Evolutionary conservation across 768 basidiomycete genomes (phyloP), one percentile per base, ranked within the genome.

Genomic region (Suillus weaverae): DNA sequence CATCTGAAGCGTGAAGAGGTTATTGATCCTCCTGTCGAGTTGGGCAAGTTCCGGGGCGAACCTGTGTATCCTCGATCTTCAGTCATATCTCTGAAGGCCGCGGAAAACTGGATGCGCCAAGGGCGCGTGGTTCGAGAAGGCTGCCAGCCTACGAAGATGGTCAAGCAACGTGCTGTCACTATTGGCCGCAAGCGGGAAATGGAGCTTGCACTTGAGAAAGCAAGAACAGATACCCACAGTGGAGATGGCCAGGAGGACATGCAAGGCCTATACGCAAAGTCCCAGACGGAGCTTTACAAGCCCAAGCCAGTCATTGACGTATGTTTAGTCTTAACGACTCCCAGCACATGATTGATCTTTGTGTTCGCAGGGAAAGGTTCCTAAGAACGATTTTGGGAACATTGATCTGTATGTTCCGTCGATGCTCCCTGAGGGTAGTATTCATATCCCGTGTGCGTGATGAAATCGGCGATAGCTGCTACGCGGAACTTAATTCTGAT

Each of bases 321-420:
- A 69, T 61, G 64, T 67, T 50, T 67, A 60, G 39, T 55, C 60
- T 26, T 43, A 57, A 54, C 54, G 32, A 41, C 32, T 63, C 61
- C 36, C 60, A 18, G 36, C 22, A 38, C 48, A 30, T 67, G 33
- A 69, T 61, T 46, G 67, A 55, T 39, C 46, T 60, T 20, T 3
- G 41, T 62, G 46, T 64, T 67, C 46, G 33, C 71, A 99, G 96
- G 97, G 97, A 38, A 88, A 86, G 73, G 85, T 99, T 36, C 95
- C 95, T 7, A 96, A 93, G 79, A 99, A 99, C 71, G 87, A 89
- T 68, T 99, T 97, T 74, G 97, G 97, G 20, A 99, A 98, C 74
- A 92, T 99, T 68, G 97, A 99, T 78, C 78, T 99, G 32, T 99
- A 97, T 75, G 93, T 92, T 32, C 90, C 93, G 35, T 89, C 93